Evolutionary conservation across 768 basidiomycete species (phyloP).

Genomic region (Fomitopsis serialis): DNA sequence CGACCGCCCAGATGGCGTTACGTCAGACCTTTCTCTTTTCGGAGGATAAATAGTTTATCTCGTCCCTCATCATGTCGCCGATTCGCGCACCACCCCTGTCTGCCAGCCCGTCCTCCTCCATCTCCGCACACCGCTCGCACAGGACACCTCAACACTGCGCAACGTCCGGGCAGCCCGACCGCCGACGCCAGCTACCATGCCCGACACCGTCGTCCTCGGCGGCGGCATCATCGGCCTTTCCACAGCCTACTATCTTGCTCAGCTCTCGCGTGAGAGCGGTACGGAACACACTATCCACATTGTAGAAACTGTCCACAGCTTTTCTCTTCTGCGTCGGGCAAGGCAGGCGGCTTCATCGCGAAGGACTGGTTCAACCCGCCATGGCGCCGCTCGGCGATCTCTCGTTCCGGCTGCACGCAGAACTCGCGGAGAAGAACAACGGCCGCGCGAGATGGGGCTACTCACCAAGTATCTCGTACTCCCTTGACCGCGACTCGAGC

Average conservation of each 20-base stretch:
- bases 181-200: constrained; percentile 13
- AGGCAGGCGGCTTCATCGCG: constrained; percentile 38
- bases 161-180: not conserved
- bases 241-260: constrained; percentile 36
- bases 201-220: constrained; percentile 38
- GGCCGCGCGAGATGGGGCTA: constrained; percentile 38
- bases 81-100: not conserved
- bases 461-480: constrained; percentile 24
- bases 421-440: constrained; percentile 31
- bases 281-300: constrained; percentile 31
- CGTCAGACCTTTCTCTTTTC: not conserved
- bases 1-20: not conserved
- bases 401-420: constrained; percentile 33
- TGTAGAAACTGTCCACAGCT: constrained; percentile 35
- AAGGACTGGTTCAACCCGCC: constrained; percentile 33
- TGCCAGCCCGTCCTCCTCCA: not conserved
- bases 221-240: constrained; percentile 42
- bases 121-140: no score
- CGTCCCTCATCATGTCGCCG: not conserved
- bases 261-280: constrained; percentile 16
- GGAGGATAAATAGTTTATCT: not conserved
- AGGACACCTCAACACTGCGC: no score
- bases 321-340: constrained; percentile 30
- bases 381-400: constrained; percentile 27
- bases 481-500: constrained; percentile 17